Conservation (phyloP, 1,284 basidiomycete species). For the Ustilago crameri region DNA sequence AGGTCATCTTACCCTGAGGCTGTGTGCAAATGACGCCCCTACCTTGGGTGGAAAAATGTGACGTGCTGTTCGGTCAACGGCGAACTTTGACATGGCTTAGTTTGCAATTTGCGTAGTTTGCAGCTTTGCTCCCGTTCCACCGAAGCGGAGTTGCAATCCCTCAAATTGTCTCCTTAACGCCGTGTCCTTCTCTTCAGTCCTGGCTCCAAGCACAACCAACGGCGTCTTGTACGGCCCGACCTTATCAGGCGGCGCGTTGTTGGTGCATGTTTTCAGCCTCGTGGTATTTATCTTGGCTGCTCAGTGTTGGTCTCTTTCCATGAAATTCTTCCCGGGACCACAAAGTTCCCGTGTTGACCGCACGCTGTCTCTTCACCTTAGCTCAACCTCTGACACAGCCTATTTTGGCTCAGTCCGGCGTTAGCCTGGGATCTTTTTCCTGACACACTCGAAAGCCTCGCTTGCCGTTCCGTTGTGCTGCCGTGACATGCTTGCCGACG, state of each 20-base stretch:
- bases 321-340: neutral
- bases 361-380: too few relatives aligned
- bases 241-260: neutral
- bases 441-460: neutral
- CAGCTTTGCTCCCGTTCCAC: neutral
- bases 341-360: neutral
- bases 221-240: neutral
- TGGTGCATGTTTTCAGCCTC: neutral
- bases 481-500: neutral
- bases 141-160: neutral
- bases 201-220: neutral
- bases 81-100: conserved; percentile 1
- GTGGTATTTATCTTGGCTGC: neutral
- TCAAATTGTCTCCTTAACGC: neutral
- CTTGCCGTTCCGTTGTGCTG: neutral
- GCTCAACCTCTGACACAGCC: neutral
- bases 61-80: neutral
- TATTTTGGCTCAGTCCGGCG: neutral
- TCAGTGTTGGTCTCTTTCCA: neutral
- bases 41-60: neutral
- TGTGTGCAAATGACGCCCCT: neutral
- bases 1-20: too few relatives aligned
- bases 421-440: neutral
- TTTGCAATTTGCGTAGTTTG: neutral
- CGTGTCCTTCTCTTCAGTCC: neutral